Conservation (phyloP, 2,329 filamentous ascomycete genomes). For the Alternaria alternata region DNA sequence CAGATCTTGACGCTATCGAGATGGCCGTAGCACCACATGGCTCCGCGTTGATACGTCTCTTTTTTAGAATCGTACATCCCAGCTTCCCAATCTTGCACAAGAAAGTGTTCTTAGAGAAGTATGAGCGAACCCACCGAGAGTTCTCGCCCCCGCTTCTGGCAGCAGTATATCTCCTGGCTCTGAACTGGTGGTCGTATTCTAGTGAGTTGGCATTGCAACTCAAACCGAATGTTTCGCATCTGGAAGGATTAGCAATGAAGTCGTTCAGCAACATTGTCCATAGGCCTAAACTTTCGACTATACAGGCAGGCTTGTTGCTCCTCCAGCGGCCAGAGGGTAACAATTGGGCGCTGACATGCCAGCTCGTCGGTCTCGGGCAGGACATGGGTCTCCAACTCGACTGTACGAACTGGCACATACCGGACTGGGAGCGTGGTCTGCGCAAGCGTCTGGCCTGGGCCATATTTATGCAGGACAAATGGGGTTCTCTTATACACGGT, state of each 20-base stretch:
- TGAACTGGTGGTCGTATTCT: constrained; percentile 69
- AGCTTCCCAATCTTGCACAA: constrained; percentile 68
- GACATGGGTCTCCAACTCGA: constrained; percentile 60
- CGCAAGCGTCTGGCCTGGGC: constrained; percentile 70
- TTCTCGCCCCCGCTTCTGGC: constrained; percentile 67
- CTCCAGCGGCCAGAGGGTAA: constrained; percentile 48
- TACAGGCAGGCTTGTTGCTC: constrained; percentile 51
- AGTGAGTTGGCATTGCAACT: constrained; percentile 57
- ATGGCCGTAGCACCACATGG: constrained; percentile 74
- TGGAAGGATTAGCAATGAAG: constrained; percentile 49
- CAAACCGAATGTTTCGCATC: constrained; percentile 52
- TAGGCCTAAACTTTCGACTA: constrained; percentile 52
- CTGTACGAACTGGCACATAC: constrained; percentile 68
- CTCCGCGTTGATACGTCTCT: constrained; percentile 73
- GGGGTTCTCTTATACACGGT: constrained; percentile 66
- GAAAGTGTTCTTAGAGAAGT: constrained; percentile 69
- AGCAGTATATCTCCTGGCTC: constrained; percentile 68
- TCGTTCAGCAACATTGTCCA: constrained; percentile 49
- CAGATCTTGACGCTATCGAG: constrained; percentile 74
- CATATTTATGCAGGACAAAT: constrained; percentile 71
- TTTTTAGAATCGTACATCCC: constrained; percentile 71
- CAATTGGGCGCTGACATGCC: constrained; percentile 44
- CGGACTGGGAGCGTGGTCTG: constrained; percentile 69
- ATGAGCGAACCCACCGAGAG: constrained; percentile 64
- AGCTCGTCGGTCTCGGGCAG: constrained; percentile 51